These are phyloP conservation scores for Lathyrus tuberosus DNA, from an alignment of 306 rosid genomes.

Conservation along the genomic window DNA sequence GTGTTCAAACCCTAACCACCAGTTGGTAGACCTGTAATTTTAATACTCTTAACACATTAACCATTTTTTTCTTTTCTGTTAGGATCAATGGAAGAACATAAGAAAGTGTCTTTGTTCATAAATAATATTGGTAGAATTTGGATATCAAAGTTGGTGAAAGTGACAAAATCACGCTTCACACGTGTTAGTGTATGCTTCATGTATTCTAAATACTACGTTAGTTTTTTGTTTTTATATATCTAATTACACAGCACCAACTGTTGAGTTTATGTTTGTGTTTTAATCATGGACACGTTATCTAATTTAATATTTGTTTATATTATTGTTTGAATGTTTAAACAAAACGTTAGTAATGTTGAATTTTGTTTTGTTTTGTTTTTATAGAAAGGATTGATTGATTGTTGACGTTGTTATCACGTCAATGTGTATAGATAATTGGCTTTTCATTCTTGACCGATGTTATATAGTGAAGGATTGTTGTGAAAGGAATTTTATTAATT, in stretches of 20 bases:
- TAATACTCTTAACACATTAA: conserved; percentile 54
- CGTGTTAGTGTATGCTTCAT: conserved; percentile 34
- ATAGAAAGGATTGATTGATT: neutral
- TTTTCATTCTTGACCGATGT: neutral
- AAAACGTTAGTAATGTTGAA: neutral
- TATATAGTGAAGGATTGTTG: neutral
- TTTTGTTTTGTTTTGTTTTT: neutral
- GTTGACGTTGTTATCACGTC: neutral
- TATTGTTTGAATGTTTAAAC: neutral
- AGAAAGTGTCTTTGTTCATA: neutral
- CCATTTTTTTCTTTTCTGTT: conserved; percentile 31
- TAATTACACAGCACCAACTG: conserved; percentile 29
- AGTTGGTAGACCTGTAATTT: conserved; percentile 79
- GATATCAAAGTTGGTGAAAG: conserved; percentile 48
- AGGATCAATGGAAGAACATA: conserved; percentile 4
- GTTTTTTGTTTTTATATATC: neutral
- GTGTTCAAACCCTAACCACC: conserved; percentile 77
- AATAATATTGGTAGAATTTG: conserved; percentile 22
- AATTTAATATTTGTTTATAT: neutral
- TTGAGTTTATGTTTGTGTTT: neutral
- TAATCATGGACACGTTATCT: neutral
- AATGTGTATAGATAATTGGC: neutral
- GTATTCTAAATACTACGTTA: conserved; percentile 32
- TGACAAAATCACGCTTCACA: conserved; percentile 48
- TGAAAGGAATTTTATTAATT: no score